Evolutionary conservation across 1,284 basidiomycete genomes (phyloP).

Genomic region (Cutaneotrichosporon cutaneum): DNA sequence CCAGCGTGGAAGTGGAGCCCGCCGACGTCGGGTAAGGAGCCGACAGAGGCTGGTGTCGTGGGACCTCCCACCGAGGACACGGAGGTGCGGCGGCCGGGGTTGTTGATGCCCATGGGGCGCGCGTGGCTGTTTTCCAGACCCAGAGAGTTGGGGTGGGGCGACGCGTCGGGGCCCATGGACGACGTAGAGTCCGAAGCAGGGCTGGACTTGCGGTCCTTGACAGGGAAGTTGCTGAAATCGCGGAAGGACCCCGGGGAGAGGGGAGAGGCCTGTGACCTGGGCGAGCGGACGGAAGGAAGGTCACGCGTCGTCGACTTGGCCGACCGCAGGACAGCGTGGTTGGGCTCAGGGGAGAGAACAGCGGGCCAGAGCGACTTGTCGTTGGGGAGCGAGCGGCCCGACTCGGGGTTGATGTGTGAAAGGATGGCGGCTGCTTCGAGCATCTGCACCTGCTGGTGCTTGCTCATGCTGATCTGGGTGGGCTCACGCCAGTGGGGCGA

Average conservation of each 20-base stretch:
- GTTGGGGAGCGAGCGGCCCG: constrained; percentile 77
- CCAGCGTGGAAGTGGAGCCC: constrained; percentile 41
- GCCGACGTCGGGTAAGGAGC: constrained; percentile 45
- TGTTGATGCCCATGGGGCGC: constrained; percentile 21
- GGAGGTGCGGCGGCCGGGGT: constrained; percentile 22
- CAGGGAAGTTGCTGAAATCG: constrained; percentile 26
- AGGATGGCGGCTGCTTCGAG: constrained; percentile 97
- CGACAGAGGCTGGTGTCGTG: constrained; percentile 35
- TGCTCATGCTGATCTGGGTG: constrained; percentile 87
- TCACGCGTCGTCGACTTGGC: constrained; percentile 38
- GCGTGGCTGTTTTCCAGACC: constrained; percentile 12
- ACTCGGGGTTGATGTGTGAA: constrained; percentile 67
- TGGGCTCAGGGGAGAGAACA: constrained; percentile 56
- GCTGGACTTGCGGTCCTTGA: constrained; percentile 38
- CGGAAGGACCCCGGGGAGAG: constrained; percentile 44
- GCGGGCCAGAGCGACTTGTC: constrained; percentile 75
- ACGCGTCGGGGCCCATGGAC: constrained; percentile 33
- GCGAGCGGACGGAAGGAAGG: constrained; percentile 45
- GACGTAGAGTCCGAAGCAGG: constrained; percentile 48
- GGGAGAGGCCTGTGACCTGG: constrained; percentile 33
- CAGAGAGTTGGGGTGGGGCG: constrained; percentile 20
- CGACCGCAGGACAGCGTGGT: constrained; percentile 27
- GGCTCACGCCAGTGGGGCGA: constrained; percentile 96
- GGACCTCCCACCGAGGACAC: constrained; percentile 31
- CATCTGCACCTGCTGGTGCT: constrained; percentile 97